Evolutionary conservation across 257 asterid genomes (phyloP).

Genomic region (Datura wrightii): DNA sequence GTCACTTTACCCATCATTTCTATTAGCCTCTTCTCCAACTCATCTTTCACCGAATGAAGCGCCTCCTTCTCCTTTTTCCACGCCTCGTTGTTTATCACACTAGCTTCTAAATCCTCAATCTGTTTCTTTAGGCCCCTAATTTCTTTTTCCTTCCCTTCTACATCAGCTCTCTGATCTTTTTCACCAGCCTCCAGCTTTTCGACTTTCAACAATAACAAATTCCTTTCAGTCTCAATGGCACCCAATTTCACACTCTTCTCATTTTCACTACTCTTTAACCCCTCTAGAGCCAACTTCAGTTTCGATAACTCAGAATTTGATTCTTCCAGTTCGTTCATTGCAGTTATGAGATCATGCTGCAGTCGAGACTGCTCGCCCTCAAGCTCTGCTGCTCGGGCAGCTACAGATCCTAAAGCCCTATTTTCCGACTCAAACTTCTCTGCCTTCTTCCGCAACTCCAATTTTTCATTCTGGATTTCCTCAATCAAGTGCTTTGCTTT

Average conservation of each 20-base stretch:
- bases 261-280: slow-evolving; percentile 44
- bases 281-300: slow-evolving; percentile 54
- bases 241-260: slow-evolving; percentile 53
- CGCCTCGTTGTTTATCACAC: slow-evolving; percentile 40
- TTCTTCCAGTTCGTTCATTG: slow-evolving; percentile 61
- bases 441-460: slow-evolving; percentile 41
- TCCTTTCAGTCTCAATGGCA: slow-evolving; percentile 58
- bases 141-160: slow-evolving; percentile 55
- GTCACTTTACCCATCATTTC: slow-evolving; percentile 50
- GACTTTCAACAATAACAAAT: slow-evolving; percentile 49
- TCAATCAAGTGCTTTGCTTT: slow-evolving; percentile 51
- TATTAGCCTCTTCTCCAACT: slow-evolving; percentile 15
- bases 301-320: slow-evolving; percentile 43
- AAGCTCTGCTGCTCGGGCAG: slow-evolving; percentile 67
- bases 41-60: slow-evolving; percentile 46
- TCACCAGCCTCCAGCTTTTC: slow-evolving; percentile 42
- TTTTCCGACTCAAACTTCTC: slow-evolving; percentile 47
- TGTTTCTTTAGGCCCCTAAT: slow-evolving; percentile 45
- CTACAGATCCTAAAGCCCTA: slow-evolving; percentile 50
- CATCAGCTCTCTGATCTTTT: slow-evolving; percentile 45
- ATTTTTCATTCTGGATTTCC: slow-evolving; percentile 45
- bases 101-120: slow-evolving; percentile 52
- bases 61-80: slow-evolving; percentile 48
- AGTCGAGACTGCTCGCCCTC: slow-evolving; percentile 65
- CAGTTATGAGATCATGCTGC: slow-evolving; percentile 62